phyloP scores from a whole-genome alignment of 2,329 filamentous ascomycete species.

The Fusarium concolor region DNA sequence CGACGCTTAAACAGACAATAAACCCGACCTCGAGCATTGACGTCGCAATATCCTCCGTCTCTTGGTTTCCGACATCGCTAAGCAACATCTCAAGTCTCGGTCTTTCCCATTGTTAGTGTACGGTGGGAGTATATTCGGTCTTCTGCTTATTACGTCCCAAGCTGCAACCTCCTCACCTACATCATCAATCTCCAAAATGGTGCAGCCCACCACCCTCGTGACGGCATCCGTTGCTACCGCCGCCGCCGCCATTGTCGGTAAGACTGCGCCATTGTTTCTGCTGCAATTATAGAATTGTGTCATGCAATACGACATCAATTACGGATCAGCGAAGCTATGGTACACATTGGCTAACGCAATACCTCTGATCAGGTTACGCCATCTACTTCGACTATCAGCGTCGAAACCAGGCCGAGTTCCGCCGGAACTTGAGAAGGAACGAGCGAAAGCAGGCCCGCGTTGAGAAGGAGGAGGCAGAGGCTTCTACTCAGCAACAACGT shows the following conservation, averaged over 20 bases:
- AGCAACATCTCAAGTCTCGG: constrained; percentile 10
- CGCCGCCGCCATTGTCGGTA: constrained; percentile 71
- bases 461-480: constrained; percentile 78
- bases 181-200: constrained; percentile 50
- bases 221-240: constrained; percentile 71
- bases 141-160: constrained; percentile 21
- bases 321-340: neutral
- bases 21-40: constrained; percentile 36
- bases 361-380: constrained; percentile 66
- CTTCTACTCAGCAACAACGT: constrained; percentile 73
- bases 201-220: constrained; percentile 66
- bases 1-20: constrained; percentile 35
- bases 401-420: constrained; percentile 72
- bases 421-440: constrained; percentile 77
- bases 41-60: constrained; percentile 35
- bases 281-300: neutral
- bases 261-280: constrained; percentile 26
- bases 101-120: constrained; percentile 18
- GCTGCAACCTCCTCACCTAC: constrained; percentile 21
- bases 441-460: constrained; percentile 77
- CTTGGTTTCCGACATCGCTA: constrained; percentile 18
- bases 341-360: constrained; percentile 34
- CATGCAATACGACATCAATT: neutral
- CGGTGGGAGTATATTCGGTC: constrained; percentile 17
- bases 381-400: constrained; percentile 77